Percentiles rank a stretch among this genome's conserved stretches.
Conservation (phyloP, 1,284 basidiomycete genomes). For the Sphagnurus paluster region DNA sequence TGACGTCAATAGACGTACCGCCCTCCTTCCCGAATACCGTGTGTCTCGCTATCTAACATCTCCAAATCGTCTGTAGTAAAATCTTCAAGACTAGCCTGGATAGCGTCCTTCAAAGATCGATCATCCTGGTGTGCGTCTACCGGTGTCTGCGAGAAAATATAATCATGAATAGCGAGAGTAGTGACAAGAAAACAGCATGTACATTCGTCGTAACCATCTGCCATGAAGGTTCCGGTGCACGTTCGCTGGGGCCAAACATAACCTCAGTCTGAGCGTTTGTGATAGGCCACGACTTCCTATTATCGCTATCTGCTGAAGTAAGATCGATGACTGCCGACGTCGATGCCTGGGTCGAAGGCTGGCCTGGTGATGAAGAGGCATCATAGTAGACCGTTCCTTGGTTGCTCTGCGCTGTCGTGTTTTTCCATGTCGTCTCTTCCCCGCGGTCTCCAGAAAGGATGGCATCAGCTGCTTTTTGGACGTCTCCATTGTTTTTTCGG, state of each 20-base stretch:
- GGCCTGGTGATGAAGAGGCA: constrained; percentile 30
- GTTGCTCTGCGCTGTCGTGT: constrained; percentile 20
- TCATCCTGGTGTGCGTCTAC: constrained; percentile 46
- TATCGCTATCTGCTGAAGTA: constrained; percentile 55
- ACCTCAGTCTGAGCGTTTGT: constrained; percentile 34
- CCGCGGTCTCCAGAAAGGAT: constrained; percentile 55
- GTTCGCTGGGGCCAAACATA: constrained; percentile 56
- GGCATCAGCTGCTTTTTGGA: constrained; percentile 61
- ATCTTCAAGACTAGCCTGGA: constrained; percentile 60
- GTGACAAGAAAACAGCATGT: constrained; percentile 32
- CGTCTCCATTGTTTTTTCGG: constrained; percentile 56
- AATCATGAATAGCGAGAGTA: neutral
- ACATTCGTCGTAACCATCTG: constrained; percentile 66
- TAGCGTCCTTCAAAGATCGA: constrained; percentile 60
- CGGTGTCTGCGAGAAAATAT: constrained; percentile 30
- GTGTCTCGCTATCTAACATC: constrained; percentile 43
- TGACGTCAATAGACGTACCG: constrained; percentile 32
- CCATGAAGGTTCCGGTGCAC: constrained; percentile 65
- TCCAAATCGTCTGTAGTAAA: constrained; percentile 40
- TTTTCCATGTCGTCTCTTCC: constrained; percentile 23
- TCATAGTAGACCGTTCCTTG: constrained; percentile 28
- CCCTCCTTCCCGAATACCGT: constrained; percentile 54
- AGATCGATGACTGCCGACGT: constrained; percentile 53
- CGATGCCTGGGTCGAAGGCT: constrained; percentile 22
- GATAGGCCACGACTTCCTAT: constrained; percentile 51